phyloP scores from a whole-genome alignment of 148 eudicot genomes.

The Cornus suecica region DNA sequence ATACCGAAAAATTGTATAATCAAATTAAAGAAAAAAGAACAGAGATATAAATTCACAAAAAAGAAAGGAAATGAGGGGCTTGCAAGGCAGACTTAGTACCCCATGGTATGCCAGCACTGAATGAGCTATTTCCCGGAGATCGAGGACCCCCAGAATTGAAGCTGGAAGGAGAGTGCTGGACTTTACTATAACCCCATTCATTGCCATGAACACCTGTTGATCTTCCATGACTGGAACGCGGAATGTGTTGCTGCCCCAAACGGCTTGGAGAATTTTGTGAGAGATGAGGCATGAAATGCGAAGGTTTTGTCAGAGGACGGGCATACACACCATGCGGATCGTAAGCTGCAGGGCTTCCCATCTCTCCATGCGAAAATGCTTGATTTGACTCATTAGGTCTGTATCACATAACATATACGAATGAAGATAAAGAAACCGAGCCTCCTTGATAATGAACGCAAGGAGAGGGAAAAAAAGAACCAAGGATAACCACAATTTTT shows the following conservation, averaged over 20 bases:
- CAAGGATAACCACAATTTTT: not conserved
- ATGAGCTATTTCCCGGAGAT: slow-evolving; percentile 46
- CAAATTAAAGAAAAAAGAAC: not conserved
- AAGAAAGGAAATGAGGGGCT: not conserved
- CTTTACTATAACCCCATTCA: slow-evolving; percentile 58
- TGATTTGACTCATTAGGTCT: slow-evolving; percentile 69
- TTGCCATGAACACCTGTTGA: slow-evolving; percentile 39
- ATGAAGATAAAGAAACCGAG: not conserved
- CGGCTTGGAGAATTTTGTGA: slow-evolving; percentile 68
- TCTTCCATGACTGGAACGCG: slow-evolving; percentile 57
- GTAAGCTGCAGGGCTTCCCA: slow-evolving; percentile 44
- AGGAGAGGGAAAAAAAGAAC: not conserved
- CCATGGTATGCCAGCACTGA: slow-evolving; percentile 48
- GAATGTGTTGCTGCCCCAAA: slow-evolving; percentile 67
- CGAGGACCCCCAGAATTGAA: slow-evolving; percentile 45
- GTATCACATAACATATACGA: slow-evolving; percentile 23
- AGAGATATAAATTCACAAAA: not conserved
- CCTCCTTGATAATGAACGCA: not conserved
- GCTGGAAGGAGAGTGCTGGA: slow-evolving; percentile 40
- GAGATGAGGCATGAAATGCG: slow-evolving; percentile 44
- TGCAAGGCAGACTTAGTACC: slow-evolving; percentile 33
- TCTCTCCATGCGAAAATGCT: slow-evolving; percentile 45
- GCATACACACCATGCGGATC: slow-evolving; percentile 46
- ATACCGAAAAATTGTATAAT: not conserved
- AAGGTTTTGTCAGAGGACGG: slow-evolving; percentile 48